Conservation (phyloP, 495 filamentous ascomycete species). For the Cudoniella acicularis region DNA sequence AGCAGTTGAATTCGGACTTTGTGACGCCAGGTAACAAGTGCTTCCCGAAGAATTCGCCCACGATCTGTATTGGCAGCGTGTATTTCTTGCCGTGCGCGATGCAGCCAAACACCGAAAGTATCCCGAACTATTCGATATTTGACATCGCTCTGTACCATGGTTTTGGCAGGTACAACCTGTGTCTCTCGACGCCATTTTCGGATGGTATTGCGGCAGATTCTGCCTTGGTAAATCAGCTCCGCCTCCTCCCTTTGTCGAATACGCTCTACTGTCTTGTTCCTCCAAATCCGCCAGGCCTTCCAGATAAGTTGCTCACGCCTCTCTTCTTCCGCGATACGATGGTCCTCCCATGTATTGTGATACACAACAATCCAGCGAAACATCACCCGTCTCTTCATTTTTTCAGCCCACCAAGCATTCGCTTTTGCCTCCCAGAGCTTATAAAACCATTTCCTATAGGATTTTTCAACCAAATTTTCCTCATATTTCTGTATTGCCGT, state of each 20-base stretch:
- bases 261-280: slow-evolving; percentile 11
- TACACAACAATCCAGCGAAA: slow-evolving; percentile 21
- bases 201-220: slow-evolving; percentile 6
- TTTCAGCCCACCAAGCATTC: slow-evolving; percentile 45
- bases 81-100: slow-evolving; percentile 42
- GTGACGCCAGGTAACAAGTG: slow-evolving; percentile 66
- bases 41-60: slow-evolving; percentile 50
- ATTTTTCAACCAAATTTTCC: slow-evolving; percentile 38
- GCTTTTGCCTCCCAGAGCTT: slow-evolving; percentile 50
- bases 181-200: slow-evolving; percentile 37
- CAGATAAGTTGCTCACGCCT: slow-evolving; percentile 15
- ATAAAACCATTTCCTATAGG: slow-evolving; percentile 57
- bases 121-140: slow-evolving; percentile 45
- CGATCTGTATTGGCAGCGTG: slow-evolving; percentile 54
- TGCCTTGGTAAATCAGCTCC: slow-evolving; percentile 26
- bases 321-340: slow-evolving; percentile 12
- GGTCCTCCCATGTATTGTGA: slow-evolving; percentile 11
- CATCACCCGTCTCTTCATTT: slow-evolving; percentile 43
- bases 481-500: slow-evolving; percentile 43
- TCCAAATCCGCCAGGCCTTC: slow-evolving; percentile 30
- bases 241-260: slow-evolving; percentile 19
- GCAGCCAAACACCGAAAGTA: slow-evolving; percentile 49
- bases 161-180: slow-evolving; percentile 45
- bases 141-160: slow-evolving; percentile 42
- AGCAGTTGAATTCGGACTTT: slow-evolving; percentile 32